Base-by-base conservation (phyloP, 768 basidiomycete genomes). In the Nevesoporus exiguus region DNA sequence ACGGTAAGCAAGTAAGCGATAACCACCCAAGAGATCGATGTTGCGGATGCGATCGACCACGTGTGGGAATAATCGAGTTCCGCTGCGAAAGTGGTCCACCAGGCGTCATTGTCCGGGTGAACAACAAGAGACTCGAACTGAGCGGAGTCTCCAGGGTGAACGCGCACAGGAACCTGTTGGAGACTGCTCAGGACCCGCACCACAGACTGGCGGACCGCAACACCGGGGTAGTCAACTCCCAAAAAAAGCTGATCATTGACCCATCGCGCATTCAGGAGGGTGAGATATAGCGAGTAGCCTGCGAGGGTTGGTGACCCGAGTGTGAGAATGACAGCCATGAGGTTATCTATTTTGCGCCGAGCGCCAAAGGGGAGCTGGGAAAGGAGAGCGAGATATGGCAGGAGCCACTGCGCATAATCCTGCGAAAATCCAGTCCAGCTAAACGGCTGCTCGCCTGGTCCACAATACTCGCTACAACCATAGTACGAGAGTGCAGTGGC, bases 301-400 rank as follows among this genome's bases (percentile, higher is more conserved):
- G 79, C 77, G 4, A 80, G 71, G 5, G 62, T 61, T 0, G 78
- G 78, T 0, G 76, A 77, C 1, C 78, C 79, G 27, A 80, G 59
- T 1, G 76, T 73, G 30, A 80, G 64, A 7, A 80, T 15, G 17
- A 73, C 71, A 7, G 76, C 73, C 56, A 71, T 66, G 39, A 79
- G 61, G 47, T 79, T 77, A 21, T 77, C 76, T n/a, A 68, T 57
- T 22, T 62, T 72, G 48, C 71, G 70, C 11, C 56, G 65, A 31
- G 73, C 68, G 6, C 77, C 77, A 22, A 78, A 80, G 0, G 78
- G 80, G 17, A 80, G 72, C 46, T 78, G 78, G 0, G 78, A 77
- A n/a, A 80, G 64, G 8, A 80, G 56, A 1, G 79, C 77, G 14
- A 80, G 70, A 70, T 76, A 79, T 10, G 79, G 79, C 8, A 80